phyloP scores from a whole-genome alignment of 2,329 filamentous ascomycete genomes.

The Stemphylium beticola region DNA sequence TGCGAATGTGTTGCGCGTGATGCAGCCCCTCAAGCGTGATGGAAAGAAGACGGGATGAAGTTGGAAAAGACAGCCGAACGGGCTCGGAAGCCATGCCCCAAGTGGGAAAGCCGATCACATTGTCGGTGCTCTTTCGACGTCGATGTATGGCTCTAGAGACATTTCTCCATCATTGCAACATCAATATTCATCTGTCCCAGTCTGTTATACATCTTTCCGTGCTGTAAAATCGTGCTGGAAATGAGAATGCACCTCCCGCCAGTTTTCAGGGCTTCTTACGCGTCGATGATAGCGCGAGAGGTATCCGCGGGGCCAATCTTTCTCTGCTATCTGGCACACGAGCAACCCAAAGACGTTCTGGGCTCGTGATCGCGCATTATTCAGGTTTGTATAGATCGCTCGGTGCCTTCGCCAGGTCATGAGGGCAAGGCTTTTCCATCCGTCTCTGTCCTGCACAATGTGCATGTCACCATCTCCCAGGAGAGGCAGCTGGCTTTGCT shows the following conservation, averaged over 20 bases:
- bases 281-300: background rate
- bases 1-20: background rate
- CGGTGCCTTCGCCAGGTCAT: too few species aligned
- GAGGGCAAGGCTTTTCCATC: too few species aligned
- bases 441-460: too few species aligned
- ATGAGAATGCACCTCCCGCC: background rate
- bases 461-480: too few species aligned
- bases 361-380: too few species aligned
- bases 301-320: too few species aligned
- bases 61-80: background rate
- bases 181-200: background rate
- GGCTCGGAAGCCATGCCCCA: slow-evolving; percentile 8
- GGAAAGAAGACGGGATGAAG: slow-evolving; percentile 4
- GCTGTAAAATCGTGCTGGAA: background rate
- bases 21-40: background rate
- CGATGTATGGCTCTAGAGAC: background rate
- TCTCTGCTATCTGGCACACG: too few species aligned
- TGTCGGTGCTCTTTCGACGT: slow-evolving; percentile 1
- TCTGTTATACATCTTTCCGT: background rate
- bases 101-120: background rate
- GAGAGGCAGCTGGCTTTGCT: too few species aligned
- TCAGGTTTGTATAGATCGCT: too few species aligned
- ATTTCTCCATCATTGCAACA: background rate
- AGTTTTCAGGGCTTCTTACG: background rate
- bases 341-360: too few species aligned